Percentiles rank a stretch among this genome's conserved stretches.
Evolutionary conservation across 1,284 basidiomycete genomes (phyloP).

Genomic region (Ustilago esculenta): DNA sequence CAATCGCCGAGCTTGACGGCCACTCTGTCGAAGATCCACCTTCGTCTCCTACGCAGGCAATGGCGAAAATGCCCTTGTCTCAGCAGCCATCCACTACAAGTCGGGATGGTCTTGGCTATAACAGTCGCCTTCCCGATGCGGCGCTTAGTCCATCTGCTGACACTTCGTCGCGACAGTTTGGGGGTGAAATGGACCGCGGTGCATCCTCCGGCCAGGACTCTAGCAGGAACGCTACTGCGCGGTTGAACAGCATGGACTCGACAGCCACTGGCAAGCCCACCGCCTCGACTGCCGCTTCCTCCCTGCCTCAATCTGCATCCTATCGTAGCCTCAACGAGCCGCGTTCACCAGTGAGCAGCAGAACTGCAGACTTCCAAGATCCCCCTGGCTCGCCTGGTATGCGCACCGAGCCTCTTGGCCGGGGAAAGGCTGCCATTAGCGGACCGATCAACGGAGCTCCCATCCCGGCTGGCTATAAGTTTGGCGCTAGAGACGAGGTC

Average conservation of each 20-base stretch:
- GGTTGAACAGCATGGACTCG: conserved; percentile 38
- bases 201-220: conserved; percentile 13
- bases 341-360: conserved; percentile 19
- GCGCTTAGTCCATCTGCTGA: conserved; percentile 32
- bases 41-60: conserved; percentile 32
- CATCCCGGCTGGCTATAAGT: conserved; percentile 88
- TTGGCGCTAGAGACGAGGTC: conserved; percentile 68
- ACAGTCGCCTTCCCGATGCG: conserved; percentile 17
- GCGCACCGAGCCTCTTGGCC: conserved; percentile 23
- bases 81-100: conserved; percentile 11
- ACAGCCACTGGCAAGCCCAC: conserved; percentile 17
- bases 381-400: conserved; percentile 34
- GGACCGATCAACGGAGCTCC: conserved; percentile 84
- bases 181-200: conserved; percentile 12
- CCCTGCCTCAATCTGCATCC: conserved; percentile 33
- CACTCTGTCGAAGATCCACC: conserved; percentile 20
- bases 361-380: conserved; percentile 25
- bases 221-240: conserved; percentile 9
- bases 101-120: conserved; percentile 19
- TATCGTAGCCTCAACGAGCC: conserved; percentile 44
- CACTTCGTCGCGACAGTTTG: conserved; percentile 5
- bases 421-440: conserved; percentile 77
- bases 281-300: conserved; percentile 14
- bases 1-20: conserved; percentile 51
- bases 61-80: conserved; percentile 39